A percentile compares a stretch with the other conserved stretches of the same genome.
Conservation (phyloP, 2,329 filamentous ascomycete species). For the Phialocephala subalpina region DNA sequence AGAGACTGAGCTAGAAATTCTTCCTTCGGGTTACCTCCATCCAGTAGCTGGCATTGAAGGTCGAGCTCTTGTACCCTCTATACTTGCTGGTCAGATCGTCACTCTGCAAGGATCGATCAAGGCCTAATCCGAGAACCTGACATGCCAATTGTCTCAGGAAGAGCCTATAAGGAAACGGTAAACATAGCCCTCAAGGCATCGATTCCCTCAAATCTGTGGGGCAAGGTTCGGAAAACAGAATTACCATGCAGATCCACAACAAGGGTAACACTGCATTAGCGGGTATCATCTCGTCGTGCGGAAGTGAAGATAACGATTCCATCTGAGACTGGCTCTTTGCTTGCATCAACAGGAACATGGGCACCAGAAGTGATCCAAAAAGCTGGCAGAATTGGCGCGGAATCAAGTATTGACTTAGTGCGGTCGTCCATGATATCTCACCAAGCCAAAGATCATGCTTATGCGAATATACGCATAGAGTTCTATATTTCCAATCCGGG, state of each 20-base stretch:
- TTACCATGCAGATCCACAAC: slow-evolving; percentile 17
- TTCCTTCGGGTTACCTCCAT: not conserved
- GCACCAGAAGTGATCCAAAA: not conserved
- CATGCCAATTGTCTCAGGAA: not conserved
- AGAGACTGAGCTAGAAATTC: slow-evolving; percentile 11
- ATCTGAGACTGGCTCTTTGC: slow-evolving; percentile 13
- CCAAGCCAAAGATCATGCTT: slow-evolving; percentile 13
- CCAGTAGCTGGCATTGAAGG: slow-evolving; percentile 2
- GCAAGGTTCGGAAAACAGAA: slow-evolving; percentile 22
- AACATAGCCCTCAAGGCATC: not conserved
- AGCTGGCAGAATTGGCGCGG: not conserved
- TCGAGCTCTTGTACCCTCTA: slow-evolving; percentile 11
- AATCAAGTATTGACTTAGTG: not conserved
- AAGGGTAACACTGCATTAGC: slow-evolving; percentile 15
- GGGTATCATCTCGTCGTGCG: not conserved
- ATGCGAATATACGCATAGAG: slow-evolving; percentile 10
- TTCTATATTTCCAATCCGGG: slow-evolving; percentile 18
- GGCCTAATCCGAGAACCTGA: slow-evolving; percentile 15
- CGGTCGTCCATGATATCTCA: slow-evolving; percentile 19
- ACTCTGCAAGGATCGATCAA: slow-evolving; percentile 20
- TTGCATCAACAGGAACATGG: not conserved
- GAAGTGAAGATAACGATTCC: slow-evolving; percentile 13
- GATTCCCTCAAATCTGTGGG: slow-evolving; percentile 17
- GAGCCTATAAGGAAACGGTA: slow-evolving; percentile 8
- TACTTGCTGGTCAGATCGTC: slow-evolving; percentile 11